These are phyloP conservation scores for Saccharomycopsis oosterbeekiorum DNA, from an alignment of 805 yeast genomes.

Conservation along the genomic window DNA sequence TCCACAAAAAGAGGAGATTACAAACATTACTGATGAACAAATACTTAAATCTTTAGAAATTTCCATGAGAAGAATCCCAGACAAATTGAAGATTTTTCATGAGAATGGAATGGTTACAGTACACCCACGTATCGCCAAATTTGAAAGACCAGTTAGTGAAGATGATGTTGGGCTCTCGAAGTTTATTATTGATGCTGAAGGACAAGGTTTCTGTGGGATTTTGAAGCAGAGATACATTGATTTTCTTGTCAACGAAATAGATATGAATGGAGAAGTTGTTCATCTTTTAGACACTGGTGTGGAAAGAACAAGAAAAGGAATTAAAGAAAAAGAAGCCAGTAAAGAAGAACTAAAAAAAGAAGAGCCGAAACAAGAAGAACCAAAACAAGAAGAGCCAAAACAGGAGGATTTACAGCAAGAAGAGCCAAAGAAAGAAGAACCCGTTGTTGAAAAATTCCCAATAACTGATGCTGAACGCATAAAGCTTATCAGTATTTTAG, in stretches of 20 bases:
- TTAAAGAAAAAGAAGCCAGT: constrained; percentile 28
- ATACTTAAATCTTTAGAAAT: constrained; percentile 37
- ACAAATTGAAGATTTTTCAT: constrained; percentile 29
- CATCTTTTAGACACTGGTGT: constrained; percentile 71
- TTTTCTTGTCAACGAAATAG: constrained; percentile 87
- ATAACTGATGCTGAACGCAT: constrained; percentile 10
- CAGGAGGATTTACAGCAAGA: too few species aligned
- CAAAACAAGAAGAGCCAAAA: not conserved
- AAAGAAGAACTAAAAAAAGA: constrained; percentile 23
- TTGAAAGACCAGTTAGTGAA: constrained; percentile 11
- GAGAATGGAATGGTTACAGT: constrained; percentile 2
- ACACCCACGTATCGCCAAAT: not conserved
- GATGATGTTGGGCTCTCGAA: constrained; percentile 75
- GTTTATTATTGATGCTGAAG: constrained; percentile 40
- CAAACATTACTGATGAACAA: constrained; percentile 25
- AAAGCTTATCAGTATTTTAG: constrained; percentile 5
- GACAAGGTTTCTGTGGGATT: constrained; percentile 63
- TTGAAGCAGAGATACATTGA: constrained; percentile 89
- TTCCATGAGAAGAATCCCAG: constrained; percentile 50
- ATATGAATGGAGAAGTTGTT: constrained; percentile 54
- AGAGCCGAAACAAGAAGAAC: constrained; percentile 13
- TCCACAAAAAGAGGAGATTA: constrained; percentile 22
- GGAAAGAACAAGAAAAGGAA: constrained; percentile 35
- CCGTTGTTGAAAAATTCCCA: not conserved
- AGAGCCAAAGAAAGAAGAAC: constrained; percentile 20